phyloP scores from a whole-genome alignment of 2,329 filamentous ascomycete genomes.

The Lecanicillium sp. region DNA sequence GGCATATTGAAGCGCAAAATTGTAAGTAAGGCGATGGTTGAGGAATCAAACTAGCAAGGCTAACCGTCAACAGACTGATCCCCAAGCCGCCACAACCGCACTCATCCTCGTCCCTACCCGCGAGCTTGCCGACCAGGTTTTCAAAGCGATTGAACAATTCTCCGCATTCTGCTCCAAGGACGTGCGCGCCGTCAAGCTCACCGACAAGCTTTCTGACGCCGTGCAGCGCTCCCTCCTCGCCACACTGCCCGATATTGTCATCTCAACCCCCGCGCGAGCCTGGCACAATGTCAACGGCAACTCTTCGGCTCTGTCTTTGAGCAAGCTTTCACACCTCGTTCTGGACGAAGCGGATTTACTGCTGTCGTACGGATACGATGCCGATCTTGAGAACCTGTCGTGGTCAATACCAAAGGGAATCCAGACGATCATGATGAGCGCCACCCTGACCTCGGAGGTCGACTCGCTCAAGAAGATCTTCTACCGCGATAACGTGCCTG shows the following conservation, averaged over 20 bases:
- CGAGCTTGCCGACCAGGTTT: conserved; percentile 88
- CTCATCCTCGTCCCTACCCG: conserved; percentile 90
- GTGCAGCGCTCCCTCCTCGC: conserved; percentile 83
- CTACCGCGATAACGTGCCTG: conserved; percentile 62
- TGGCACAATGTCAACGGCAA: conserved; percentile 70
- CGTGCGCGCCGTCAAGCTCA: conserved; percentile 76
- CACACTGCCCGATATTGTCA: conserved; percentile 79
- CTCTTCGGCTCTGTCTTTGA: conserved; percentile 56
- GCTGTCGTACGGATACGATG: conserved; percentile 87
- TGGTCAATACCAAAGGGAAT: conserved; percentile 75
- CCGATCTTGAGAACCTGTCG: conserved; percentile 77
- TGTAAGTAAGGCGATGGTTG: conserved; percentile 42
- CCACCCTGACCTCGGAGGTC: conserved; percentile 82
- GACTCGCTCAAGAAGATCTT: conserved; percentile 81
- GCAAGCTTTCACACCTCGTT: conserved; percentile 69
- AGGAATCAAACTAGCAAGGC: no score
- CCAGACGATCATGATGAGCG: conserved; percentile 90
- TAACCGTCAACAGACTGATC: conserved; percentile 36
- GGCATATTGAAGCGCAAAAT: conserved; percentile 73
- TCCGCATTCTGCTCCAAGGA: conserved; percentile 80
- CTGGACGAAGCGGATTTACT: conserved; percentile 94
- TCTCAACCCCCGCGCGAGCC: conserved; percentile 84
- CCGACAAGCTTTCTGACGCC: conserved; percentile 81
- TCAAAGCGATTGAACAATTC: conserved; percentile 70
- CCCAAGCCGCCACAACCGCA: conserved; percentile 56